These are phyloP conservation scores for Eucalyptus virginea DNA, from an alignment of 345 rosid species.

Conservation along the genomic window DNA sequence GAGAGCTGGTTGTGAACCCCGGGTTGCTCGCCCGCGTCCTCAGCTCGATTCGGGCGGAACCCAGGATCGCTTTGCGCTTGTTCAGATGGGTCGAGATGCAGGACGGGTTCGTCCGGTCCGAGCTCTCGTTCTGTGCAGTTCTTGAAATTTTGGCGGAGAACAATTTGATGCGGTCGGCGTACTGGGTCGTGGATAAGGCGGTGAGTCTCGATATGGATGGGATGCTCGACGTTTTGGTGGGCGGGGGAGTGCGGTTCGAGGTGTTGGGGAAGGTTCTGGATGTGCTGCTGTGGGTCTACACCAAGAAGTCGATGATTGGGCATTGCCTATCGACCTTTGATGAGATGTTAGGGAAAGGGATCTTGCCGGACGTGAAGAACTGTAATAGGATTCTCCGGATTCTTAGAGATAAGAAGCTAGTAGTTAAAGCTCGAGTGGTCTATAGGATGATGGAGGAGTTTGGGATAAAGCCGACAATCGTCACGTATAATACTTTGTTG, in stretches of 20 bases:
- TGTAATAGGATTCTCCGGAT: constrained; percentile 56
- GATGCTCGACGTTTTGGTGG: constrained; percentile 40
- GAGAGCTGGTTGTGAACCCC: constrained; percentile 26
- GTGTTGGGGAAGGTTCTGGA: constrained; percentile 32
- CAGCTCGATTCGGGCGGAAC: constrained; percentile 25
- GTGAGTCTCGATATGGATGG: constrained; percentile 29
- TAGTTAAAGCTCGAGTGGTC: constrained; percentile 17
- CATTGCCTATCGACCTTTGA: constrained; percentile 33
- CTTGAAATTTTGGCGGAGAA: constrained; percentile 50
- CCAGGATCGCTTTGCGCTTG: constrained; percentile 37
- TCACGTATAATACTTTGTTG: constrained; percentile 53
- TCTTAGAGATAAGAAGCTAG: constrained; percentile 31
- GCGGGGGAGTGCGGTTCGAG: constrained; percentile 4
- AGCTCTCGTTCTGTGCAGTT: constrained; percentile 19
- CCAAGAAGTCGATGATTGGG: constrained; percentile 38
- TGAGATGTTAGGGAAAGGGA: constrained; percentile 42
- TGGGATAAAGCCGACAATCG: constrained; percentile 37
- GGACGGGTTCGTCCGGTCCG: constrained; percentile 25
- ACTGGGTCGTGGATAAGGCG: constrained; percentile 38
- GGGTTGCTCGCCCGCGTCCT: constrained; percentile 40
- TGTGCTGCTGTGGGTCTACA: constrained; percentile 43
- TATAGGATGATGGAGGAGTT: constrained; percentile 32
- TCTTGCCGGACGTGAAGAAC: constrained; percentile 47
- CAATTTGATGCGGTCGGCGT: constrained; percentile 31
- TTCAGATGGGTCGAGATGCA: constrained; percentile 52